Evolutionary conservation across 1,139 yeast genomes (phyloP).

Genomic region (Geotrichum phurueaensis): DNA sequence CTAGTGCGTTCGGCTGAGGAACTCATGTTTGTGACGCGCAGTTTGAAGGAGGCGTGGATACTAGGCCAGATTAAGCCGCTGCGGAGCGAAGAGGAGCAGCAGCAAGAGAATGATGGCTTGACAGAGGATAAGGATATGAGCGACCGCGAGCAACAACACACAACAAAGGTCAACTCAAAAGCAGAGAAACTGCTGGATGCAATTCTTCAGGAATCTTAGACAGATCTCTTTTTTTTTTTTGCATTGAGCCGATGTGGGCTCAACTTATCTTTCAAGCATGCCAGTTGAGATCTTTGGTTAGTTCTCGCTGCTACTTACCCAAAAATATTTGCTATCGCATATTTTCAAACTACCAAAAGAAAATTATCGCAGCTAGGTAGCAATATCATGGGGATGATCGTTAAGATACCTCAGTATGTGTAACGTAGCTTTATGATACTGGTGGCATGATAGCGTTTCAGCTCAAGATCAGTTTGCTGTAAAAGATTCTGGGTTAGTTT

Average conservation of each 20-base stretch:
- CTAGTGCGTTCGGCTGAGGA: conserved; percentile 39
- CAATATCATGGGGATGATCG: too few relatives aligned
- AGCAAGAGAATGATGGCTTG: conserved; percentile 7
- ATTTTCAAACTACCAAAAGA: too few relatives aligned
- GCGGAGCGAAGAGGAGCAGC: conserved; percentile 20
- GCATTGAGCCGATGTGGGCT: not conserved
- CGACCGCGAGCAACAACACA: not conserved
- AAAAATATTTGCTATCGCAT: too few relatives aligned
- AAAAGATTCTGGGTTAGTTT: too few relatives aligned
- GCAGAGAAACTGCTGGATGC: conserved; percentile 26
- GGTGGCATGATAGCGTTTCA: too few relatives aligned
- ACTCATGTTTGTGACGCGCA: conserved; percentile 36
- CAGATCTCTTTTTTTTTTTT: not conserved
- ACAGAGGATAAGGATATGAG: conserved; percentile 13
- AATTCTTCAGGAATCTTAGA: conserved; percentile 22
- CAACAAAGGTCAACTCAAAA: conserved; percentile 10
- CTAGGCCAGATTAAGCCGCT: conserved; percentile 37
- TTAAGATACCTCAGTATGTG: too few relatives aligned
- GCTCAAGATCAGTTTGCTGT: too few relatives aligned
- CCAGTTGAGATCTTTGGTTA: too few relatives aligned
- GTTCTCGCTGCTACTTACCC: too few relatives aligned
- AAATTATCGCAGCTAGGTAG: too few relatives aligned
- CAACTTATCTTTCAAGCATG: not conserved
- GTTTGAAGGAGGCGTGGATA: conserved; percentile 41
- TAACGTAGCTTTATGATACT: too few relatives aligned